Evolutionary conservation across 345 rosid species (phyloP), one percentile per base, ranked within the genome.

Genomic region (Erucastrum elatum): DNA sequence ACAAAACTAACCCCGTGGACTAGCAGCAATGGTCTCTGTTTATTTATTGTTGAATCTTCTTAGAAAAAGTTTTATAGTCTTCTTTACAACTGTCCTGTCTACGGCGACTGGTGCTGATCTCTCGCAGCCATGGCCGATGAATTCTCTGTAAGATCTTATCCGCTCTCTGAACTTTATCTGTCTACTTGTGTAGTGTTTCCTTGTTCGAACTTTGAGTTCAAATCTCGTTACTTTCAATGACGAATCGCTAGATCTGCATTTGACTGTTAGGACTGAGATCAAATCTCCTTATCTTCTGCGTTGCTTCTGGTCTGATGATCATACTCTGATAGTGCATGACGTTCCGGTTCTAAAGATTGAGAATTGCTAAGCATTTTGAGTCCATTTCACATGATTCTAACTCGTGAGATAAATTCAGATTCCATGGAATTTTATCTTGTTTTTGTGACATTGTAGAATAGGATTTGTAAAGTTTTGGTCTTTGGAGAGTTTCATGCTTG

Each of bases 211-310:
- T 53, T 27, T 29, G 30, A 37, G 53, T 64, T 64, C 63, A 56
- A 51, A 62, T 79, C 64, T 55, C 27, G 62, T 74, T 29, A 21
- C 51, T 68, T 59, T 63, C 59, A 21, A 75, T 35, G 66, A 75
- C 21, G 56, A 75, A 55, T 70, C 68, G 35, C 76, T 70, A 70
- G 83, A 80, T 80, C 80, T 80, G 79, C 67, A 8, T 60, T 59
- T 46, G n/a, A 41, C 51, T 35, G 39, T 35, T 8, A 6, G 6
- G 41, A 35, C 41, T 8, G 41, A 35, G 9, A 35, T 39, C 44
- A 39, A 9, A 39, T 26, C 39, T 65, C 21, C 64, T n/a, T 34
- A 8, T 77, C 8, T 31, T 58, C 4, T 78, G 13, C n/a, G 61
- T 4, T 78, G 11, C 15, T 26, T 16, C 26, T 44, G 6, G 4